Conservation (phyloP, 441 rosid genomes). For the Adansonia gregorii region DNA sequence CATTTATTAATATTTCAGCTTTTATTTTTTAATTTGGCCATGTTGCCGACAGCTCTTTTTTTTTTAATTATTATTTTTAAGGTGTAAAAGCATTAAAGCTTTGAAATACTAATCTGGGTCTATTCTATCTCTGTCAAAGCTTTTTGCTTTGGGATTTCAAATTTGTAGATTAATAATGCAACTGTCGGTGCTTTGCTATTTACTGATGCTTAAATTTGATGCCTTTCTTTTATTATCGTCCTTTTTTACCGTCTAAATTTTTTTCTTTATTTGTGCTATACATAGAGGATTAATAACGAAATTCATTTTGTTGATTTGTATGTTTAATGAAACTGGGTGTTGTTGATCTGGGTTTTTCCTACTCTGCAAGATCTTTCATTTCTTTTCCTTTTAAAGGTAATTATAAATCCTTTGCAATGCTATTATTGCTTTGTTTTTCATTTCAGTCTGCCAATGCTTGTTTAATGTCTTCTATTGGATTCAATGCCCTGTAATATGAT, state of each 20-base stretch:
- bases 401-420: background rate
- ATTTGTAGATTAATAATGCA: background rate
- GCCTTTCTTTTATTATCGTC: background rate
- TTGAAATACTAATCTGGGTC: background rate
- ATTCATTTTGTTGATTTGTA: no score
- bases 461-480: background rate
- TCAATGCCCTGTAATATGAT: background rate
- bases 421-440: background rate
- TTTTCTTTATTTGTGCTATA: background rate
- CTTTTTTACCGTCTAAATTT: background rate
- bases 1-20: background rate
- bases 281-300: no score
- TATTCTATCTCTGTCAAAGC: background rate
- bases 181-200: conserved; percentile 8
- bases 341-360: background rate
- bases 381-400: background rate
- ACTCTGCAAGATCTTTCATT: background rate
- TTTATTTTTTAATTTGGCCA: no score
- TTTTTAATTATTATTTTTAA: background rate
- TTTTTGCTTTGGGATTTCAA: background rate
- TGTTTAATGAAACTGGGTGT: background rate
- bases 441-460: background rate
- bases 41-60: background rate
- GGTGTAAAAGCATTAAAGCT: background rate
- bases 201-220: background rate